A percentile compares a stretch with the other conserved stretches of the same genome.
Evolutionary conservation across 495 filamentous ascomycete genomes (phyloP).

Genomic region (Hyphodiscus hymeniophilus): DNA sequence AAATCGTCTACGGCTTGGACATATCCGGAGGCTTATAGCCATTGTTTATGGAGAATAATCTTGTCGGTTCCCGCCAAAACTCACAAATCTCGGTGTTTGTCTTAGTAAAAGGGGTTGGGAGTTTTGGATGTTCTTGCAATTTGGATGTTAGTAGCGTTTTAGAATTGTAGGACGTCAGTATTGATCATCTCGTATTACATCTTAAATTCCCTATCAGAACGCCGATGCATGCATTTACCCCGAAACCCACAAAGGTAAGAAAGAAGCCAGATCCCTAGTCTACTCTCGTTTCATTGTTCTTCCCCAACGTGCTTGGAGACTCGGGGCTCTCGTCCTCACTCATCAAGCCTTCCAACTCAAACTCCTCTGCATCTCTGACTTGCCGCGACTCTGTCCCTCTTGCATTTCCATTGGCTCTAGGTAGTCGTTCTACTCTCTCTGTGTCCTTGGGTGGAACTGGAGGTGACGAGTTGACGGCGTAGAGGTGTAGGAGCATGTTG

Average conservation of each 20-base stretch:
- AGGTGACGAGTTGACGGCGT: constrained; percentile 48
- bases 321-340: constrained; percentile 70
- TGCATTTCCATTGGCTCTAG: constrained; percentile 47
- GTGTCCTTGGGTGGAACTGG: constrained; percentile 20
- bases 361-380: constrained; percentile 74
- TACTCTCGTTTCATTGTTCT: constrained; percentile 29
- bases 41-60: too few relatives aligned
- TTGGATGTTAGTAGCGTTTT: too few relatives aligned
- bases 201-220: neutral
- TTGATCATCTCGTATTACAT: neutral
- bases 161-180: too few relatives aligned
- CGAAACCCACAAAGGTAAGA: neutral
- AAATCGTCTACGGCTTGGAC: too few relatives aligned
- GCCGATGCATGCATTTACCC: constrained; percentile 2
- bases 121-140: too few relatives aligned
- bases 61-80: too few relatives aligned
- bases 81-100: too few relatives aligned
- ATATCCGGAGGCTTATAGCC: too few relatives aligned
- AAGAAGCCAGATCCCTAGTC: constrained; percentile 1
- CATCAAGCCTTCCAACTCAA: constrained; percentile 84
- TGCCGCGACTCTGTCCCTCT: constrained; percentile 34
- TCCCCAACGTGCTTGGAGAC: constrained; percentile 26
- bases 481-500: constrained; percentile 75
- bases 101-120: too few relatives aligned
- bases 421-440: constrained; percentile 7